These are phyloP conservation scores for Polyporus arcularius DNA, from an alignment of 768 basidiomycete genomes.

Conservation along the genomic window DNA sequence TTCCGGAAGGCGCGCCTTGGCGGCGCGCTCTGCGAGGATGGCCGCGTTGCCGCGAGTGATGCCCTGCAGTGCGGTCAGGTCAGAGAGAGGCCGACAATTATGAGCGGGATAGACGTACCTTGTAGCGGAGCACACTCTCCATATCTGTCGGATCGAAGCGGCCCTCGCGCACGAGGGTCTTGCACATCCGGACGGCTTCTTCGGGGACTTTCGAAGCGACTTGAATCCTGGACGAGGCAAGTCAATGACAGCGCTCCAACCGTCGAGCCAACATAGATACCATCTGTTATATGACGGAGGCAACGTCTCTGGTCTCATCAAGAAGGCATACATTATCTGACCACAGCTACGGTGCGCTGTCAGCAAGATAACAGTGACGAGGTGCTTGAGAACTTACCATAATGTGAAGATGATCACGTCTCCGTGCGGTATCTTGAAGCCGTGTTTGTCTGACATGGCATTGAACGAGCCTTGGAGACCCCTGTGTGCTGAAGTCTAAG, in stretches of 20 bases:
- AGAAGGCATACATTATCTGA: constrained; percentile 82
- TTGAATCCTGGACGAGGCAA: constrained; percentile 56
- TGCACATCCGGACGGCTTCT: constrained; percentile 62
- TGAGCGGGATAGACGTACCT: constrained; percentile 38
- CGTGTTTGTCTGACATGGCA: constrained; percentile 64
- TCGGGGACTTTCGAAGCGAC: constrained; percentile 65
- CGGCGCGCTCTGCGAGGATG: constrained; percentile 46
- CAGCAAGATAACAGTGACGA: background rate
- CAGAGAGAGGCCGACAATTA: background rate
- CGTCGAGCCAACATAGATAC: constrained; percentile 40
- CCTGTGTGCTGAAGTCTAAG: constrained; percentile 37
- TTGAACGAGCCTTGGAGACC: constrained; percentile 92
- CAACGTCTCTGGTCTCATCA: constrained; percentile 81
- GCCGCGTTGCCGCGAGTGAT: constrained; percentile 53
- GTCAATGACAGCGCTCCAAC: background rate
- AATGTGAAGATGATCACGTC: constrained; percentile 80
- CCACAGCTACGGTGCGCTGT: constrained; percentile 54
- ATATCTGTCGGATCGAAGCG: constrained; percentile 57
- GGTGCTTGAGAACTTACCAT: constrained; percentile 44
- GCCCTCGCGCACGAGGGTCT: constrained; percentile 57
- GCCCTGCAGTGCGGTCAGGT: constrained; percentile 38
- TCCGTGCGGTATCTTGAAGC: constrained; percentile 78
- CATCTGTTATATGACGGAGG: constrained; percentile 75
- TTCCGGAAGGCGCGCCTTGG: constrained; percentile 35
- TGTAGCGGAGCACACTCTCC: constrained; percentile 50